Evolutionary conservation across 192 early-diverging fungal genomes (phyloP).

Genomic region (Spizellomyces sp.): DNA sequence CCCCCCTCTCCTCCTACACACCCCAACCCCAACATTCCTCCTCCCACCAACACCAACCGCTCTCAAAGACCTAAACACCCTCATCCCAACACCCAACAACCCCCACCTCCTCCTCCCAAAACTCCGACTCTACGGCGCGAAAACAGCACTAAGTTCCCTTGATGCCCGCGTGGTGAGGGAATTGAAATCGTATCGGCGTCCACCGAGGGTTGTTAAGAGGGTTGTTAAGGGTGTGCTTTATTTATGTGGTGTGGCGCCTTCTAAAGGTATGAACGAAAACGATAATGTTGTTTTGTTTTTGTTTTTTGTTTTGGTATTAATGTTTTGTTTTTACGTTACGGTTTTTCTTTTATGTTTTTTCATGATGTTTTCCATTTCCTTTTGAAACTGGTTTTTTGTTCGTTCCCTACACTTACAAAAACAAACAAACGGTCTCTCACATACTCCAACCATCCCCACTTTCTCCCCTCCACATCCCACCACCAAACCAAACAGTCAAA

Average conservation of each 20-base stretch:
- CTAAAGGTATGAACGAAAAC: too few species aligned
- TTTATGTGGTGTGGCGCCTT: conserved; percentile 53
- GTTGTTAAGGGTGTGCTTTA: conserved; percentile 58
- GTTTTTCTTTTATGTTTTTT: too few species aligned
- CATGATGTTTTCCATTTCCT: too few species aligned
- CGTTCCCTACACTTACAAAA: too few species aligned
- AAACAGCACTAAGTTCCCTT: conserved; percentile 39
- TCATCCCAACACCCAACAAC: background rate
- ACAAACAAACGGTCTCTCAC: too few species aligned
- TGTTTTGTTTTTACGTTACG: too few species aligned
- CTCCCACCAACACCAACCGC: background rate
- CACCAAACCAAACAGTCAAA: too few species aligned
- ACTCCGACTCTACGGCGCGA: conserved; percentile 49
- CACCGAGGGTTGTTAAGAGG: conserved; percentile 53
- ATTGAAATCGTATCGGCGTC: conserved; percentile 57
- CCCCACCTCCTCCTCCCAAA: conserved; percentile 53
- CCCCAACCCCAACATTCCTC: conserved; percentile 39
- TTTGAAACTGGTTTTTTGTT: too few species aligned
- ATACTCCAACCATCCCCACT: too few species aligned
- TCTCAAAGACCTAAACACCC: background rate
- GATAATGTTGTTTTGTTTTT: too few species aligned
- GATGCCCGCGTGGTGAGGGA: conserved; percentile 51
- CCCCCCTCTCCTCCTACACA: conserved; percentile 39
- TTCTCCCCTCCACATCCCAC: too few species aligned
- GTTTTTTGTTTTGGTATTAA: too few species aligned